These are phyloP conservation scores for Lentinula sp. DNA, from an alignment of 768 basidiomycete genomes.

Conservation along the genomic window DNA sequence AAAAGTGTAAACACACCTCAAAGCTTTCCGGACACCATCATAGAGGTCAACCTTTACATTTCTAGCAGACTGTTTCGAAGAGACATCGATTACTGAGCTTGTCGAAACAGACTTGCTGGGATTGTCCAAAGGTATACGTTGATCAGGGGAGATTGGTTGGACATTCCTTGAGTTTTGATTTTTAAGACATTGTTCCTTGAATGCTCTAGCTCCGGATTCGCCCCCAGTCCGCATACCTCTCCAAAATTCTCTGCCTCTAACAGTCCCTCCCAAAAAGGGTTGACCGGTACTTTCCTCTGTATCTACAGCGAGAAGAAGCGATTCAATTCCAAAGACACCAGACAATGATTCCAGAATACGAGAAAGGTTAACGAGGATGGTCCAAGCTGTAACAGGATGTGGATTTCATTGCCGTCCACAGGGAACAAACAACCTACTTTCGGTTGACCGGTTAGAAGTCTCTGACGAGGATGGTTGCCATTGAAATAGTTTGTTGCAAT, in stretches of 20 bases:
- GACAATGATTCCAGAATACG: slow-evolving; percentile 48
- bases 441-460: neutral
- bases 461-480: slow-evolving; percentile 8
- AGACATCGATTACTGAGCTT: neutral
- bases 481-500: slow-evolving; percentile 51
- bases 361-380: slow-evolving; percentile 43
- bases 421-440: slow-evolving; percentile 7
- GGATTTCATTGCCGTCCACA: neutral
- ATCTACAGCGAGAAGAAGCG: slow-evolving; percentile 58
- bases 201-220: slow-evolving; percentile 47
- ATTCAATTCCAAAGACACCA: slow-evolving; percentile 45
- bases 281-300: slow-evolving; percentile 37
- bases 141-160: neutral
- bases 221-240: slow-evolving; percentile 54
- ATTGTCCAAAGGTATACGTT: neutral
- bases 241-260: slow-evolving; percentile 62
- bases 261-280: slow-evolving; percentile 61
- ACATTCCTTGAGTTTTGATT: neutral
- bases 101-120: slow-evolving; percentile 13
- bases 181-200: slow-evolving; percentile 39
- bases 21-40: slow-evolving; percentile 42
- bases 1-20: slow-evolving; percentile 34
- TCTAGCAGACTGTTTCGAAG: slow-evolving; percentile 22
- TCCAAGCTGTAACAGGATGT: slow-evolving; percentile 29
- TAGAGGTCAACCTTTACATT: slow-evolving; percentile 53